Conservation (phyloP, 805 yeast genomes). For the Tetrapisispora iriomotensis region DNA sequence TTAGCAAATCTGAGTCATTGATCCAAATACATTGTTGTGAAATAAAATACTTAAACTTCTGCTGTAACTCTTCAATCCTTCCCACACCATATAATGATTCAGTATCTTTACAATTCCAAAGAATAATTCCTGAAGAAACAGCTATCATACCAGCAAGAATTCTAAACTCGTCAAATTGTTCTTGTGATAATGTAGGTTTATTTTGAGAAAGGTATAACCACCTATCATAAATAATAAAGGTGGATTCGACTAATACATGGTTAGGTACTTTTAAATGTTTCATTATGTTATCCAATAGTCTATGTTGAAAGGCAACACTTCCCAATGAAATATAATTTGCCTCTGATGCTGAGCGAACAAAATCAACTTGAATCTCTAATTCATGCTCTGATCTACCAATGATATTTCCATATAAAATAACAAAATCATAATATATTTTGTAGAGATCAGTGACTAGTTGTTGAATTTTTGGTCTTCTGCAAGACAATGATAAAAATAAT, state of each 20-base stretch:
- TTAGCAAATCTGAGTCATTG: slow-evolving; percentile 37
- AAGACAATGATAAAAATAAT: slow-evolving; percentile 39
- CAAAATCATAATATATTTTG: background rate
- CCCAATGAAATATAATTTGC: slow-evolving; percentile 52
- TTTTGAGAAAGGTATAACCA: slow-evolving; percentile 19
- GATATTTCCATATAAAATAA: slow-evolving; percentile 16
- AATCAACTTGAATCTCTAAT: slow-evolving; percentile 19
- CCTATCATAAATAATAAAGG: slow-evolving; percentile 31
- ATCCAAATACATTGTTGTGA: slow-evolving; percentile 39
- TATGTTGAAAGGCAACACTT: slow-evolving; percentile 62
- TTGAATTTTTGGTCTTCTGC: slow-evolving; percentile 17
- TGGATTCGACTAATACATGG: slow-evolving; percentile 23
- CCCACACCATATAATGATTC: slow-evolving; percentile 6
- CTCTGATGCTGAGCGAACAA: slow-evolving; percentile 36
- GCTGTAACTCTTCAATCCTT: slow-evolving; percentile 25
- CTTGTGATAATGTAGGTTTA: slow-evolving; percentile 19
- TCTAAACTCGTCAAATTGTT: slow-evolving; percentile 41
- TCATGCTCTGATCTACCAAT: slow-evolving; percentile 11
- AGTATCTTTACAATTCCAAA: slow-evolving; percentile 16
- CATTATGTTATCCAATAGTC: slow-evolving; percentile 38
- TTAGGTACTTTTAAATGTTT: slow-evolving; percentile 19
- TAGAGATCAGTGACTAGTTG: slow-evolving; percentile 6
- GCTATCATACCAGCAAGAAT: slow-evolving; percentile 68
- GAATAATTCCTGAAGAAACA: slow-evolving; percentile 55
- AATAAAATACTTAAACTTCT: slow-evolving; percentile 37